Conservation (phyloP, 257 asterid genomes). For the Ballota nigra region DNA sequence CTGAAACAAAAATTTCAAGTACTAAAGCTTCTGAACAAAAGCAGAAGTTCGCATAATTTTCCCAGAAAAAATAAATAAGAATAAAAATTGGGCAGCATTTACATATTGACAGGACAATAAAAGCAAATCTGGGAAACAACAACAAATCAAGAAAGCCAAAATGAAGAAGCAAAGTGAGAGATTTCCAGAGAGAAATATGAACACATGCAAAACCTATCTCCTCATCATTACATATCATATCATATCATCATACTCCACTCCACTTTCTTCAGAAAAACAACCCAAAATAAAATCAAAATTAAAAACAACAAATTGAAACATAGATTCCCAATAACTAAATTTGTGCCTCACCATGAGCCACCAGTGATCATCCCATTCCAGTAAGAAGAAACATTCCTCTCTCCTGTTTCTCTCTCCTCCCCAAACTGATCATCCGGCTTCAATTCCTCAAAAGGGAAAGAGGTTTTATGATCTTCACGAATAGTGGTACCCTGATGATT, state of each 20-base stretch:
- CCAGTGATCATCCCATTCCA: slow-evolving; percentile 72
- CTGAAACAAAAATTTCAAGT: not conserved
- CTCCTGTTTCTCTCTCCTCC: slow-evolving; percentile 46
- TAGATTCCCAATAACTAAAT: too few relatives aligned
- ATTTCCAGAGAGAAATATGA: not conserved
- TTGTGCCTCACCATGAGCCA: slow-evolving; percentile 35
- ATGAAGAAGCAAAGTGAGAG: slow-evolving; percentile 16
- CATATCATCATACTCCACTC: slow-evolving; percentile 8
- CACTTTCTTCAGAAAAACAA: not conserved
- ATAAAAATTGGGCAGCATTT: slow-evolving; percentile 1
- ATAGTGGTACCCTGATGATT: too few relatives aligned
- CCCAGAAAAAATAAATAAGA: not conserved
- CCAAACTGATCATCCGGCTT: slow-evolving; percentile 35
- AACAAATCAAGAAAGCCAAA: slow-evolving; percentile 13
- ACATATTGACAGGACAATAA: slow-evolving; percentile 29
- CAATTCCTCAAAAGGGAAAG: slow-evolving; percentile 61
- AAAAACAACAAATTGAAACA: not conserved
- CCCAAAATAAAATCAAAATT: not conserved
- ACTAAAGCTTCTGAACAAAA: not conserved
- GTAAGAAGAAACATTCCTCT: slow-evolving; percentile 37
- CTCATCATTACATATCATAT: not conserved
- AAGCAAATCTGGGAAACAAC: slow-evolving; percentile 29
- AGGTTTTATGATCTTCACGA: too few relatives aligned
- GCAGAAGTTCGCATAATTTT: not conserved
- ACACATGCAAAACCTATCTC: slow-evolving; percentile 29